Percentiles rank a stretch among this genome's conserved stretches.
Conservation (phyloP, 768 basidiomycete species). For the Coprinellus aureogranulatus region DNA sequence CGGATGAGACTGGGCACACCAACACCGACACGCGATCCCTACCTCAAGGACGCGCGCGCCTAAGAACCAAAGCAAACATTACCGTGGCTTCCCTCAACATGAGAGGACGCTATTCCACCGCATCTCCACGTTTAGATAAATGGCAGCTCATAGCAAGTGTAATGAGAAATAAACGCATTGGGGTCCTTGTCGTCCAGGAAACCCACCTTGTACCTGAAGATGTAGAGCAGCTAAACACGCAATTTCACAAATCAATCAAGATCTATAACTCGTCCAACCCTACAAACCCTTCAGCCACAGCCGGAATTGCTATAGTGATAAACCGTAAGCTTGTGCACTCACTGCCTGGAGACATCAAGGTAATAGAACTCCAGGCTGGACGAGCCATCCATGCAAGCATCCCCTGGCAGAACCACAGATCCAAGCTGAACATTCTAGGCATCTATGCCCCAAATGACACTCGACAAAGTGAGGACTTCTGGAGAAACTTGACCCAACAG, state of each 20-base stretch:
- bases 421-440: neutral
- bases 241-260: neutral
- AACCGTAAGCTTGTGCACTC: conserved; percentile 21
- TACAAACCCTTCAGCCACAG: conserved; percentile 10
- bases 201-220: neutral
- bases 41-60: neutral
- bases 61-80: neutral
- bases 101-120: too few species aligned
- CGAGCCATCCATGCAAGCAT: neutral
- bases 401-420: conserved; percentile 2
- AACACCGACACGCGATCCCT: neutral
- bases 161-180: conserved; percentile 1
- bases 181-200: conserved; percentile 2
- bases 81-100: neutral
- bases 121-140: too few species aligned
- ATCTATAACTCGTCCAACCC: neutral
- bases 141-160: neutral
- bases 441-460: neutral
- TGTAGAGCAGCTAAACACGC: neutral
- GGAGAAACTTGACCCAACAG: neutral
- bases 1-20: neutral
- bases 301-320: conserved; percentile 30
- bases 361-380: neutral
- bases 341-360: neutral
- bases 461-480: neutral